Evolutionary conservation across 1,139 yeast species (phyloP), one percentile per base, ranked within the genome.

Genomic region (Yamadazyma dendronema): DNA sequence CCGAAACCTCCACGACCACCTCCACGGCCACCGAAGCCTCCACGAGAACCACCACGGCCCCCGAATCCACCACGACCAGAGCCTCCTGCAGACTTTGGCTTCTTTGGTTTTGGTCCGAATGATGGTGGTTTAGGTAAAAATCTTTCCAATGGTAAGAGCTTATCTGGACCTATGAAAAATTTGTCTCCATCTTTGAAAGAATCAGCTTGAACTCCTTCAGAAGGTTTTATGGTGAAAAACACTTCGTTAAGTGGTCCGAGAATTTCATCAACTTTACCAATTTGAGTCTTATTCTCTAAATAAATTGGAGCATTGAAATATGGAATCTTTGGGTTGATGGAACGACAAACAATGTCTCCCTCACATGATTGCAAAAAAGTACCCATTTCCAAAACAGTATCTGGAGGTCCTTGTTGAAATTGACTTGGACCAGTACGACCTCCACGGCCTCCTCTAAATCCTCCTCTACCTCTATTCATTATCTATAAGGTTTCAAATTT

Each of bases 281-380:
- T 82, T 59, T 86, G 94, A 22, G 96, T 85, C 74, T 84, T 84
- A 75, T 92, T 92, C 63, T 92, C 97, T 52, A 92, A 78, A 63
- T 84, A 94, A 58, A 94, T 90, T 60, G 98, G 98, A 21, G 99
- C 99, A 68, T 94, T 94, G 78, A 94, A 94, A 65, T 92, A 94
- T 54, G 99, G 99, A 50, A 94, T 77, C 72, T 92, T 92, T 44
- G 87, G 79, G 65, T 92, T 92, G 56, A 86, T 86, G 34, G 97
- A 88, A 58, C 92, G 88, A 72, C 97, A 92, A 39, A 94, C 95
- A 59, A 94, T 85, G 59, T 94, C 98, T 43, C 96, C 97, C 67
- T 94, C 99, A 63, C 96, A 90, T 11, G 95, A 77, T 62, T 90
- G 96, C 64, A 88, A 55, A 61, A 89, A 94, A 16, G 85, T 61